Base-by-base conservation (phyloP, 768 basidiomycete species). In the Sistotremastrum niveocremeum region DNA sequence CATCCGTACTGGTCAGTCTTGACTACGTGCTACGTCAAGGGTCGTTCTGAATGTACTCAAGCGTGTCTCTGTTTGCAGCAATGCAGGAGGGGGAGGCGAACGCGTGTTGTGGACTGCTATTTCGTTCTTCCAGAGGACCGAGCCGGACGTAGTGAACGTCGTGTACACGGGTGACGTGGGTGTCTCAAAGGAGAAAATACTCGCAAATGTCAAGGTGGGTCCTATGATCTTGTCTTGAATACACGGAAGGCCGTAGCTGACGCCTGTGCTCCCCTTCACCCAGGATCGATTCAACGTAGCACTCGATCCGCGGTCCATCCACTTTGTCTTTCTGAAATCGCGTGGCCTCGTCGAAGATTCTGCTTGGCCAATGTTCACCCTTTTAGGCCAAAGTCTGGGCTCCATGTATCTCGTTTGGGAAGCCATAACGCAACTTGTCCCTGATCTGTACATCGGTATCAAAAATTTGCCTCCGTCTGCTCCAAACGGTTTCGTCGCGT, bases 71-170 rank as follows among this genome's bases (percentile, higher is more conserved):
- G 52, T 44, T 37, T 20, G 10, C 29, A 82, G 94, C 57, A 95
- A 98, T 70, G 91, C 93, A 35, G 93, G 94, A 0, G 94, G 94
- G 7, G 95, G 94, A 30, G 94, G 95, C 1, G 94, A 98, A 62
- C 77, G 91, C 1, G 95, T 99, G 1, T 65, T 99, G 0, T 97
- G 93, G 91, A 81, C 85, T 0, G 93, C 90, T 1, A 73, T 97
- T 33, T 72, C 80, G 0, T 72, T 77, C 49, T 65, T 86, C 44
- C 91, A 95, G 56, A 70, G 74, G 20, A 68, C 72, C 11, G 72
- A 84, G 48, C 72, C 72, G 3, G 66, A 83, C 47, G 60, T 82
- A 6, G 58, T 94, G 34, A 81, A 70, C 46, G 73, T 91, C 29
- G 78, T 99, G 32, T 99, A 97, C 61, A 89, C 81, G 32, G 94